Conservation (phyloP, 176 grass and related monocot species). For the Bromus sterilis region DNA sequence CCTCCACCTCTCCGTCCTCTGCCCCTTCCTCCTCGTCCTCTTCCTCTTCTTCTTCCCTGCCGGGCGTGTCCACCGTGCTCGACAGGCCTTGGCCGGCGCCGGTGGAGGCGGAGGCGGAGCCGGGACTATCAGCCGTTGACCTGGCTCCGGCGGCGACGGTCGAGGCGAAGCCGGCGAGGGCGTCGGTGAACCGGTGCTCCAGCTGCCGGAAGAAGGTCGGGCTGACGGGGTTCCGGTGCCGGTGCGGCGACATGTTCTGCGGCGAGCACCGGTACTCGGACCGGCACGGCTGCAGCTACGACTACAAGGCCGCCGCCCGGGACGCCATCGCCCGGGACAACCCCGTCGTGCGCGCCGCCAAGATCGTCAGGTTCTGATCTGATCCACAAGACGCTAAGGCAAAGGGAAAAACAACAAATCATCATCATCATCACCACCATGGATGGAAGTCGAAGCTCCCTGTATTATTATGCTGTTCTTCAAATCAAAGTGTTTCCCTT, state of each 20-base stretch:
- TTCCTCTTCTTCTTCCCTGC: neutral
- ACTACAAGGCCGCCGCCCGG: slow-evolving; percentile 70
- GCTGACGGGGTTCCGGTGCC: slow-evolving; percentile 83
- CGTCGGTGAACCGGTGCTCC: slow-evolving; percentile 58
- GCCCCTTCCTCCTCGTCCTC: neutral
- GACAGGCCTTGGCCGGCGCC: slow-evolving; percentile 10
- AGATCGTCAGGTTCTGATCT: slow-evolving; percentile 85
- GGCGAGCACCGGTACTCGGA: slow-evolving; percentile 96
- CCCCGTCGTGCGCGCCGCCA: slow-evolving; percentile 80
- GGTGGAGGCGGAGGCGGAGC: neutral
- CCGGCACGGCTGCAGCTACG: slow-evolving; percentile 71
- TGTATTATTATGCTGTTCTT: slow-evolving; percentile 15
- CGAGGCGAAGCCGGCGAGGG: neutral
- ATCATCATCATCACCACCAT: too few species aligned
- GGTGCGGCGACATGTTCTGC: slow-evolving; percentile 83
- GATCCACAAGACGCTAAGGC: too few species aligned
- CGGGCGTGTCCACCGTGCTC: neutral
- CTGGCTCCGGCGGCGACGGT: neutral
- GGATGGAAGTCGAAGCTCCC: too few species aligned
- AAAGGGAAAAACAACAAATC: too few species aligned
- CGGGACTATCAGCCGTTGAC: neutral
- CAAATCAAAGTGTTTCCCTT: slow-evolving; percentile 13
- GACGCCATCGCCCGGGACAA: slow-evolving; percentile 79
- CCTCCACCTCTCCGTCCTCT: neutral
- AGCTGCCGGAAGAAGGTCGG: slow-evolving; percentile 79